Evolutionary conservation across 768 basidiomycete species (phyloP).

Genomic region (Gymnopilus dilepis): DNA sequence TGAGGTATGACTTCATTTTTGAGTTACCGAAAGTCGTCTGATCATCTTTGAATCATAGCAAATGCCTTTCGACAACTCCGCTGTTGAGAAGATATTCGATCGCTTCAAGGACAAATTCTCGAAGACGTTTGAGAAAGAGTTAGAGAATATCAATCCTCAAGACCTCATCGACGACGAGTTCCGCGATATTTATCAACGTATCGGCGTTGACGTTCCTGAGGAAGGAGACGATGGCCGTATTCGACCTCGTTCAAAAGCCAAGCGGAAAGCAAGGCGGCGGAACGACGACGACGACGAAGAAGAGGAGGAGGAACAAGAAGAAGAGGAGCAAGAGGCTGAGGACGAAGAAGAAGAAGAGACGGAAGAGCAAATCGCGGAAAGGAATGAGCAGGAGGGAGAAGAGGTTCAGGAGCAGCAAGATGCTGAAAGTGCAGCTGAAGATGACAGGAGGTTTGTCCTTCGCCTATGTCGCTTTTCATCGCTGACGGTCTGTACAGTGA

Average conservation of each 20-base stretch:
- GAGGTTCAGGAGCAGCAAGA: conserved; percentile 15
- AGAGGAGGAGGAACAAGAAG: conserved; percentile 21
- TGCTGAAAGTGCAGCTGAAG: not conserved
- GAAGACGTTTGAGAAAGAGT: conserved; percentile 47
- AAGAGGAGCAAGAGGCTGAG: conserved; percentile 19
- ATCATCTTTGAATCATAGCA: conserved; percentile 43
- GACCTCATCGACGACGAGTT: conserved; percentile 48
- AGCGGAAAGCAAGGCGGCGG: conserved; percentile 16
- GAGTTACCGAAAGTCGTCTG: not conserved
- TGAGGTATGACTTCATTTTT: conserved; percentile 39
- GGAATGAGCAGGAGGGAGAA: conserved; percentile 1
- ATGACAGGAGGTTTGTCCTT: conserved; percentile 4
- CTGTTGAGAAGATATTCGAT: conserved; percentile 57
- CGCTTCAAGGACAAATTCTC: conserved; percentile 55
- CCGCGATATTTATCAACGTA: conserved; percentile 45
- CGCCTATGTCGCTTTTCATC: not conserved
- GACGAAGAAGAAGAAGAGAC: conserved; percentile 11
- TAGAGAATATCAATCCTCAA: conserved; percentile 43
- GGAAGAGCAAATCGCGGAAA: not conserved
- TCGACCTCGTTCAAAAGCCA: conserved; percentile 20
- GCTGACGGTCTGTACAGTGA: conserved; percentile 2
- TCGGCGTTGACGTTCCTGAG: conserved; percentile 44
- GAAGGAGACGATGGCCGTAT: conserved; percentile 23
- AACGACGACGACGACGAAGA: conserved; percentile 19
- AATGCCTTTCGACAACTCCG: conserved; percentile 60